These are phyloP conservation scores for Leishmania mexicana DNA, from an alignment of 208 protist genomes.

Conservation along the genomic window DNA sequence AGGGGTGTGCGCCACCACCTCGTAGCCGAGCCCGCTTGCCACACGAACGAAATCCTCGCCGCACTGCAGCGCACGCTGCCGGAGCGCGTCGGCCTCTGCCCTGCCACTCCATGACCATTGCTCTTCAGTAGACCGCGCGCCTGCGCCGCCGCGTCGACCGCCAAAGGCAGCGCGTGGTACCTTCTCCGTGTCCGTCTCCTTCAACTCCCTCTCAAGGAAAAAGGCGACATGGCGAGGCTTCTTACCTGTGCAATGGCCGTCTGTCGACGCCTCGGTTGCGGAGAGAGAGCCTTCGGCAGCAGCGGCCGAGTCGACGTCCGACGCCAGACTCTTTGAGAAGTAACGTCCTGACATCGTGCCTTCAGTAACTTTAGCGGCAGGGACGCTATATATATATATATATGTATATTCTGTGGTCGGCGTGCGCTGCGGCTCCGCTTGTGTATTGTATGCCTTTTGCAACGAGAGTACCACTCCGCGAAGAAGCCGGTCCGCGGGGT, in stretches of 20 bases:
- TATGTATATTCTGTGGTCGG: neutral
- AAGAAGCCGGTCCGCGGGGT: neutral
- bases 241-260: neutral
- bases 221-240: constrained; percentile 29
- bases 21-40: constrained; percentile 49
- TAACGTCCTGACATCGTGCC: neutral
- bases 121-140: neutral
- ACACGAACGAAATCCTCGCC: constrained; percentile 39
- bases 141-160: neutral
- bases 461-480: neutral
- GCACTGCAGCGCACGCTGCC: constrained; percentile 41
- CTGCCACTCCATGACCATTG: constrained; percentile 12
- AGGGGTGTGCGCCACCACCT: constrained; percentile 43
- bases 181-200: constrained; percentile 7
- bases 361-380: neutral
- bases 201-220: constrained; percentile 14
- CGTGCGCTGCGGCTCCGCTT: neutral
- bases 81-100: constrained; percentile 41
- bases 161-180: neutral
- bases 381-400: neutral
- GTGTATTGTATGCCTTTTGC: neutral
- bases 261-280: constrained; percentile 1
- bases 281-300: constrained; percentile 1
- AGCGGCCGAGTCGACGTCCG: constrained; percentile 7
- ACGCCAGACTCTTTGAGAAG: neutral